Conservation (phyloP, 225 moss, liverwort and hornwort species). For the Pseudoscleropodium purum region DNA sequence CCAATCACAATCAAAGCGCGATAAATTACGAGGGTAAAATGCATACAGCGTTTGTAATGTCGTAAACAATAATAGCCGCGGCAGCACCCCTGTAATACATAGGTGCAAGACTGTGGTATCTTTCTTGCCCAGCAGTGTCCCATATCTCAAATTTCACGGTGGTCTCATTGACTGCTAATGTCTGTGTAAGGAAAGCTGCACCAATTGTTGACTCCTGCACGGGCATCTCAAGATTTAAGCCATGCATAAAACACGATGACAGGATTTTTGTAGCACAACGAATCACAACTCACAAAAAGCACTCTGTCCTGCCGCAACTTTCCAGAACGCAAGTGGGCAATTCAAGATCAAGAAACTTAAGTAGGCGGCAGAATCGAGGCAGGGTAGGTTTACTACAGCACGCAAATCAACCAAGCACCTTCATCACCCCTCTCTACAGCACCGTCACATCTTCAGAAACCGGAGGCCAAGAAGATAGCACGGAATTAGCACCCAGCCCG, state of each 20-base stretch:
- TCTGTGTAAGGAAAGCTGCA: constrained; percentile 91
- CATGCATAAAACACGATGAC: not conserved
- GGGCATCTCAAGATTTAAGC: not conserved
- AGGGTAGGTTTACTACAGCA: not conserved
- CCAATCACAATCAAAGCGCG: not conserved
- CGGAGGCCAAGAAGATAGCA: not conserved
- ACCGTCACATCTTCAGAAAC: not conserved
- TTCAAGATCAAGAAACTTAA: not conserved
- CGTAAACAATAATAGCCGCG: constrained; percentile 94
- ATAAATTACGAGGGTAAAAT: not conserved
- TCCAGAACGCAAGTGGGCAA: not conserved
- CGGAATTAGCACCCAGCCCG: not conserved
- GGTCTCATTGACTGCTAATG: constrained; percentile 89
- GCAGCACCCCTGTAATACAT: constrained; percentile 99
- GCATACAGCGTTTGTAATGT: constrained; percentile 86
- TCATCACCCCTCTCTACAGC: not conserved
- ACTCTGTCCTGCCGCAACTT: not conserved
- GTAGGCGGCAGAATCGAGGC: not conserved
- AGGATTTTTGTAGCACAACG: not conserved
- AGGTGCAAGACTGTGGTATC: constrained; percentile 94
- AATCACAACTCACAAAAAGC: not conserved
- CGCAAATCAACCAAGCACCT: not conserved
- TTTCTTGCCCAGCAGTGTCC: constrained; percentile 98
- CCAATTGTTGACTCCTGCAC: constrained; percentile 95
- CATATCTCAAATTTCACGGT: constrained; percentile 97